Base-by-base conservation (phyloP, 108 stramenopile genomes). In the Fragilariopsis cylindrus region DNA sequence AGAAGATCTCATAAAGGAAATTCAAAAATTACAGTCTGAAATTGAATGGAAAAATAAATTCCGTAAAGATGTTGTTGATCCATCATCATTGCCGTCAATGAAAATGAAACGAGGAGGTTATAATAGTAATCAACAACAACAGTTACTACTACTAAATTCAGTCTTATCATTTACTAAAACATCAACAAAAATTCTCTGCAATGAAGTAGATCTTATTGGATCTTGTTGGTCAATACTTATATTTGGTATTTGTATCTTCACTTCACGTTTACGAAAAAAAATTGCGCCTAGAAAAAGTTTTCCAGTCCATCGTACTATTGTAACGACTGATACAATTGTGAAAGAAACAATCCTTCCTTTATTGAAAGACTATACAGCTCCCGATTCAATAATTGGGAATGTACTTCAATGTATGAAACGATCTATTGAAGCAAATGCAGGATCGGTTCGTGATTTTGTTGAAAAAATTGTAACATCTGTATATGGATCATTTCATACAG, bases 211-310 rank as follows among this genome's bases (percentile, higher is more conserved):
- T 21, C 43, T 44, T 4, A n/a, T 63, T 42, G 62, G 42, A 45
- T 45, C 62, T 42, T 45, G 62, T 44, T 63, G 62, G 62, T 5
- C 62, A 63, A 42, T 63, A 12, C 43, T 63, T 3, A n/a, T 63
- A 4, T 45, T 63, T 43, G 62, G 62, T 40, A n/a, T 63, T 43
- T 63, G 62, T 41, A 45, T 63, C 2, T 5, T 45, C 16, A n/a
- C 5, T 60, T 60, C 62, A 12, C 43, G 45, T n/a, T n/a, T 42
- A 12, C 8, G 43, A 63, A 44, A 2, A 43, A 63, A 46, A 45
- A 4, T 9, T 21, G 4, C 21, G 2, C 43, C n/a, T 45, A 8
- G 16, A 4, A 9, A 60, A 11, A 4, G 58, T 4, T n/a, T 41
- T 60, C 58, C 58, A 8, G 41, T 60, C n/a, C 58, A n/a, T 41